Base-by-base conservation (phyloP, 768 basidiomycete genomes). In the Pleurotus citrinopileatus region DNA sequence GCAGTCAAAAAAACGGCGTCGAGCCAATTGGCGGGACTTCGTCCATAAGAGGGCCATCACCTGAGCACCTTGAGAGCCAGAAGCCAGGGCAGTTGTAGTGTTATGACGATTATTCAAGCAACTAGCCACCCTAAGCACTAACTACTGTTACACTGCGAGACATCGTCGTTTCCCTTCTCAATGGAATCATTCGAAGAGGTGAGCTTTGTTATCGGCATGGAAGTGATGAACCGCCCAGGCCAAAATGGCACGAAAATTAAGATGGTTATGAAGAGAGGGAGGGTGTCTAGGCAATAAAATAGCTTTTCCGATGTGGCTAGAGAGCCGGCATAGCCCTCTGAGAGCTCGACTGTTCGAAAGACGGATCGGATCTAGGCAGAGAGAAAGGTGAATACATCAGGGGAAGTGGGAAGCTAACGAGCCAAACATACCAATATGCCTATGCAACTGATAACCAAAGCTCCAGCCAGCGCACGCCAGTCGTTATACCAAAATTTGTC, bases 211-310 rank as follows among this genome's bases (percentile, higher is more conserved):
- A 36, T 36, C 15, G 42, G 42, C 17, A 17, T 36, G 38, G 43
- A 20, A n/a, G 51, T 28, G 37, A 83, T 82, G 60, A 80, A 80
- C 57, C 77, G 65, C 4, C 84, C 83, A 2, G 86, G 88, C 86
- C 87, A 91, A 64, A 85, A 82, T 13, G 79, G 68, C n/a, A 71
- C 60, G 59, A 85, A 87, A 10, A 81, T 69, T 0, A 65, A 66
- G 40, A 83, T 77, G 22, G 86, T 83, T 26, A 89, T 62, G 55
- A 84, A 76, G 7, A 89, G 72, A 6, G 87, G 87, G 3, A 88
- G 71, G 0, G 85, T 79, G 63, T 91, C 72, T 32, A 89, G 71
- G 1, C 69, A 79, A 62, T 88, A 91, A 65, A 91, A 88, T 59
- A 75, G 81, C 2, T 61, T 65, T 64, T 89, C 86, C 3, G 76